Base-by-base conservation (phyloP, 495 filamentous ascomycete species). In the Stereocaulon alpinum region DNA sequence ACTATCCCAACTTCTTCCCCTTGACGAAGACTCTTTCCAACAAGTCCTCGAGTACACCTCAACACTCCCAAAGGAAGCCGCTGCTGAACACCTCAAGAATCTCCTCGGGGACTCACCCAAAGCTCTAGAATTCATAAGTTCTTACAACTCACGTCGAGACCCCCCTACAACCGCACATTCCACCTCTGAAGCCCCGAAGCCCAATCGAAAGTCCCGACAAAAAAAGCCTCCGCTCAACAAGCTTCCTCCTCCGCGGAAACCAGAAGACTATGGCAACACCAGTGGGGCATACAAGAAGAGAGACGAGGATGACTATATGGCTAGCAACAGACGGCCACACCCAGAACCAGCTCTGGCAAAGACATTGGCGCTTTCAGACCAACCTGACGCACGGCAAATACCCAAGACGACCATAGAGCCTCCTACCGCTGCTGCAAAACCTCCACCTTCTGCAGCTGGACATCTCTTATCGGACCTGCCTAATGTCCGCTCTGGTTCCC, bases 101-200 rank as follows among this genome's bases (percentile, higher is more conserved):
- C 76, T 97, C 34, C 82, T 98, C 2, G 93, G 91, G 48, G 89
- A 95, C 68, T 89, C 89, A 6, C 81, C 89, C 15, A 83, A 87
- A 61, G 85, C 87, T 1, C 71, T 96, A 60, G 90, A 95, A 60
- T 98, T 97, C 69, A 95, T 98, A 65, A 82, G 89, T 24, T 84
- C 85, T 44, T 97, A 95, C 77, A 97, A 93, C 69, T 75, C 84
- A 11, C 84, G 82, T 34, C 82, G 88, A 37, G 71, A 79, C 65
- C 73, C 67, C 32, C 40, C 68, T 12, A 40, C 54, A 48, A 59
- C 52, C 65, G 66, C 18, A 49, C 45, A n/a, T n/a, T 37, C 58
- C 55, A 18, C 59, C 15, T 40, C 59, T 52, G 58, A 63, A 27
- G 51, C 55, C 32, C 59, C 68, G 11, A 61, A 70, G 50, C 45